These are phyloP conservation scores for Eucalyptus regnans DNA, from an alignment of 345 rosid species.

Conservation along the genomic window DNA sequence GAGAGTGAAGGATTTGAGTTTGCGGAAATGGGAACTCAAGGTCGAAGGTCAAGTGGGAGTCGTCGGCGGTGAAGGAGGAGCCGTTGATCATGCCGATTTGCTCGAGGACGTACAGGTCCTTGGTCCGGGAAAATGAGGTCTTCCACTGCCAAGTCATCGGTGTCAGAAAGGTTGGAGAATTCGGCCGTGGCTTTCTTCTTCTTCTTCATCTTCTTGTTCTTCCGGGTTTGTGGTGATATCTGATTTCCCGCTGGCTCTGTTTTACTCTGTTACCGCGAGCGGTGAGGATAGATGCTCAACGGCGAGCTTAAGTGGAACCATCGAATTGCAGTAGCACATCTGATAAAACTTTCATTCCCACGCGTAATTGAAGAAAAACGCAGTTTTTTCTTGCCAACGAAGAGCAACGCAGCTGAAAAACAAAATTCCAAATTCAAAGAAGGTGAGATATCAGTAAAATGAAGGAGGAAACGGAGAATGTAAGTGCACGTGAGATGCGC, in stretches of 20 bases:
- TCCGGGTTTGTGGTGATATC: too few relatives aligned
- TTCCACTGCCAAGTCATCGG: not conserved
- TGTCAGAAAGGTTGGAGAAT: not conserved
- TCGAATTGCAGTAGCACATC: too few relatives aligned
- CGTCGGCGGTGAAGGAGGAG: constrained; percentile 19
- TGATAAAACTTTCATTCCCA: too few relatives aligned
- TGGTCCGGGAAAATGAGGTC: not conserved
- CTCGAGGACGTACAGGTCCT: constrained; percentile 49
- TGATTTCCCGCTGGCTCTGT: too few relatives aligned
- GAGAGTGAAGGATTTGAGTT: constrained; percentile 35
- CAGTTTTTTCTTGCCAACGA: too few relatives aligned
- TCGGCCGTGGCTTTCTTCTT: not conserved
- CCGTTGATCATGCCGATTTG: constrained; percentile 68
- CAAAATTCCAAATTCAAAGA: too few relatives aligned
- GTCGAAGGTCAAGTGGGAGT: constrained; percentile 45
- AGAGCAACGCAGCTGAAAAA: too few relatives aligned
- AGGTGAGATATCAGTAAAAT: too few relatives aligned
- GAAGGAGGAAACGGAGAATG: too few relatives aligned
- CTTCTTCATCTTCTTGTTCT: not conserved
- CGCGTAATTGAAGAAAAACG: too few relatives aligned
- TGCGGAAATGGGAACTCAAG: constrained; percentile 49
- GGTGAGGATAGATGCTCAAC: not conserved
- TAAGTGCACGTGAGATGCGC: too few relatives aligned
- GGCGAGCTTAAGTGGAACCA: not conserved
- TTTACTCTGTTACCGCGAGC: too few relatives aligned